Conservation (phyloP, 164 flowering plant species). For the Macadamia tetraphylla region DNA sequence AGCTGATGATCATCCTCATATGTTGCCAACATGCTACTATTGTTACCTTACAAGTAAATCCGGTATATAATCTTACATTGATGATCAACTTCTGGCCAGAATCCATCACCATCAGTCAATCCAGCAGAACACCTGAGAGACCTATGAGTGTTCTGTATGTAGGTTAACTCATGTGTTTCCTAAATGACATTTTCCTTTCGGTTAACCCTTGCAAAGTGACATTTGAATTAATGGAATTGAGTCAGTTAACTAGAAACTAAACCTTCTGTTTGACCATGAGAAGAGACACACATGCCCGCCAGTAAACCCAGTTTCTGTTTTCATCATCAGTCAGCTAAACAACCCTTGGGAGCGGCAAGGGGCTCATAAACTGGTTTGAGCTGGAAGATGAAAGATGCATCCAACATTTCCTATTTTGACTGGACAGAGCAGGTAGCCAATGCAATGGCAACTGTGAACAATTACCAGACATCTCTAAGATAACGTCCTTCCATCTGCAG, state of each 20-base stretch:
- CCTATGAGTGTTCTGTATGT: too few relatives aligned
- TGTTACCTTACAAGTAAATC: too few relatives aligned
- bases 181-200: background rate
- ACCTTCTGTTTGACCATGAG: background rate
- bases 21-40: too few relatives aligned
- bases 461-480: slow-evolving; percentile 77
- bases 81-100: too few relatives aligned
- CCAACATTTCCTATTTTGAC: background rate
- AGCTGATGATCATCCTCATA: too few relatives aligned
- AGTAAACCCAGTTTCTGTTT: background rate
- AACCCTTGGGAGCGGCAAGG: background rate
- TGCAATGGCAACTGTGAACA: background rate
- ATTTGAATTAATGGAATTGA: background rate
- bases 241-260: too few relatives aligned
- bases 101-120: too few relatives aligned
- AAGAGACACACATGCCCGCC: background rate
- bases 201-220: background rate
- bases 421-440: background rate
- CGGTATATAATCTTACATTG: too few relatives aligned
- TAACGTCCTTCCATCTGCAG: slow-evolving; percentile 66
- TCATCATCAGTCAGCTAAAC: background rate
- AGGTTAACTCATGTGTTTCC: background rate
- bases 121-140: too few relatives aligned
- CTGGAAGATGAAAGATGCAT: background rate
- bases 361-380: background rate